These are phyloP conservation scores for Pelagophyceae sp. DNA, from an alignment of 352 stramenopile species.

Conservation along the genomic window DNA sequence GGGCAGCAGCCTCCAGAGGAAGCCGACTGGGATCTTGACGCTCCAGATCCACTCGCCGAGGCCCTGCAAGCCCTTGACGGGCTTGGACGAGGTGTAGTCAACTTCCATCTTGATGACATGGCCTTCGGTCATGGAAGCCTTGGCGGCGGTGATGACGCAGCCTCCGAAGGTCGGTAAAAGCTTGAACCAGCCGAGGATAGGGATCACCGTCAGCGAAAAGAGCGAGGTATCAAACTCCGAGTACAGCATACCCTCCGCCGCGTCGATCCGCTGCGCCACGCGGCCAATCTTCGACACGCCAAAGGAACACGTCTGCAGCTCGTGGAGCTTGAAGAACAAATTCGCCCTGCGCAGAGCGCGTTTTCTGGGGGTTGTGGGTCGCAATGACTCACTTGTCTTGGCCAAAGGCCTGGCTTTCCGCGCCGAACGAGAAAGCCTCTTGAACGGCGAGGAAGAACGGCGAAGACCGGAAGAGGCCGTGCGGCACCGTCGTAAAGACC, in stretches of 20 bases:
- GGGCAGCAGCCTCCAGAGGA: slow-evolving; percentile 49
- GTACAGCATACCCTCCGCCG: slow-evolving; percentile 36
- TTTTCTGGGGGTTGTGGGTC: too few species aligned
- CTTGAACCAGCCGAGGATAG: slow-evolving; percentile 66
- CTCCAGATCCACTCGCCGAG: slow-evolving; percentile 56
- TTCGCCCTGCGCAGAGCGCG: slow-evolving; percentile 51
- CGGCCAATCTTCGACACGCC: slow-evolving; percentile 58
- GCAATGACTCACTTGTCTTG: too few species aligned
- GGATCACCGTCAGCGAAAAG: slow-evolving; percentile 60
- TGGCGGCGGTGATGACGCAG: slow-evolving; percentile 58
- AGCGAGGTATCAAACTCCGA: slow-evolving; percentile 57
- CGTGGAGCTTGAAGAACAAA: slow-evolving; percentile 70
- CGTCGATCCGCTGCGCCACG: slow-evolving; percentile 56
- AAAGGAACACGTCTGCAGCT: slow-evolving; percentile 65
- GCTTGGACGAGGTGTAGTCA: slow-evolving; percentile 52
- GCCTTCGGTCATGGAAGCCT: slow-evolving; percentile 27
- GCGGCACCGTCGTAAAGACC: slow-evolving; percentile 53
- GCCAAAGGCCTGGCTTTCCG: slow-evolving; percentile 30
- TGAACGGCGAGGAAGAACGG: slow-evolving; percentile 56
- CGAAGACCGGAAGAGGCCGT: slow-evolving; percentile 56
- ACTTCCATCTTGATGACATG: slow-evolving; percentile 50
- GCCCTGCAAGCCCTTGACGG: slow-evolving; percentile 48
- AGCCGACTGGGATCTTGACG: slow-evolving; percentile 51
- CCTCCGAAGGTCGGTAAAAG: slow-evolving; percentile 66
- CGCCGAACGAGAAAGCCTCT: slow-evolving; percentile 51